Evolutionary conservation across 73 alveolate species (phyloP).

Genomic region (Halteria grandinella): DNA sequence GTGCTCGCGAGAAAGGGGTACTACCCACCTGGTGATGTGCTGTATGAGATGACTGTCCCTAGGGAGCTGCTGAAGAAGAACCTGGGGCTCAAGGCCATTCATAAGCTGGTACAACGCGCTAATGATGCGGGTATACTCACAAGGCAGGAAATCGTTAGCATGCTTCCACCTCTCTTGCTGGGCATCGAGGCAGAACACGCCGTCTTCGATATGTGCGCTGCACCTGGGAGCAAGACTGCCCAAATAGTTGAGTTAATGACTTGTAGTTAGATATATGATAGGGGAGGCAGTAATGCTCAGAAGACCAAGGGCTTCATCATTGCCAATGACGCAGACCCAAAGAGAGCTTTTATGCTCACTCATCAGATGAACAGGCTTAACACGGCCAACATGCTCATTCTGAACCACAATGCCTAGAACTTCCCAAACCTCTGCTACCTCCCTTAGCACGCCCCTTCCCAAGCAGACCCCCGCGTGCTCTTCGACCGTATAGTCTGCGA

Average conservation of each 20-base stretch:
- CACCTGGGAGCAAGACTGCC: conserved; percentile 99
- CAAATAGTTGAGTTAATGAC: conserved; percentile 90
- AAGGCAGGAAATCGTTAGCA: conserved; percentile 96
- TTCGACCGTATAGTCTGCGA: conserved; percentile 97
- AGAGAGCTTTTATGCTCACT: conserved; percentile 95
- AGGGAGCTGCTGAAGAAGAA: conserved; percentile 88
- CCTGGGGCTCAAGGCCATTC: conserved; percentile 78
- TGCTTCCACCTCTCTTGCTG: conserved; percentile 98
- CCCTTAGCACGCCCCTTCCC: conserved; percentile 8
- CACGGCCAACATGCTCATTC: conserved; percentile 81
- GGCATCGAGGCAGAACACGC: conserved; percentile 76
- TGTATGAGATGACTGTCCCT: conserved; percentile 85
- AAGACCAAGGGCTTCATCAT: conserved; percentile 84
- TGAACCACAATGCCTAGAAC: conserved; percentile 93
- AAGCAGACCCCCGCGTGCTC: conserved; percentile 53
- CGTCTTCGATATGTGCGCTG: conserved; percentile 99
- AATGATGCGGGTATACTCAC: conserved; percentile 93
- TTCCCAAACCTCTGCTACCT: conserved; percentile 79
- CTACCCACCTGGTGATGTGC: conserved; percentile 82
- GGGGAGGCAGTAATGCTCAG: conserved; percentile 63
- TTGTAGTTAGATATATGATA: conserved; percentile 61
- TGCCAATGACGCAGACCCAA: conserved; percentile 95
- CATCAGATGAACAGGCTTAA: conserved; percentile 91
- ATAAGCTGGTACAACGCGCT: conserved; percentile 82
- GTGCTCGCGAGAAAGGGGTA: conserved; percentile 51